These are phyloP conservation scores for Talaromyces pinophilus DNA, from an alignment of 2,329 filamentous ascomycete species.

Conservation along the genomic window DNA sequence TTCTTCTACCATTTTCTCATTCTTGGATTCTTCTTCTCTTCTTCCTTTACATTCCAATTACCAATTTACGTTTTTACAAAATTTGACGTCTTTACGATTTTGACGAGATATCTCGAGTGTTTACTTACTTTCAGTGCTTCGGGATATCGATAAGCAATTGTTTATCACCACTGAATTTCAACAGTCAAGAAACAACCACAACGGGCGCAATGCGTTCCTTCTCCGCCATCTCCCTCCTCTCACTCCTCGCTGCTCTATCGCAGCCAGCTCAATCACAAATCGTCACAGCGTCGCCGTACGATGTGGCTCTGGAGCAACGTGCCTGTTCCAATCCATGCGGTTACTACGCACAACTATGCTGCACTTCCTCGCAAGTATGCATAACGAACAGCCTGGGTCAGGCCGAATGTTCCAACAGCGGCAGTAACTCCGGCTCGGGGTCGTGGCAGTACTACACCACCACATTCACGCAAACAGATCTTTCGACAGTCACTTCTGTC, in stretches of 20 bases:
- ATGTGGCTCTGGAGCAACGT: conserved; percentile 34
- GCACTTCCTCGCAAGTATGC: conserved; percentile 48
- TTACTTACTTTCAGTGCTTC: background rate
- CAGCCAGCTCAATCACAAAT: conserved; percentile 29
- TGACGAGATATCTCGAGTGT: background rate
- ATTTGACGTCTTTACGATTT: conserved; percentile 1
- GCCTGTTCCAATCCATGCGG: conserved; percentile 54
- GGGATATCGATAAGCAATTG: background rate
- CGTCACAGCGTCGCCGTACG: conserved; percentile 34
- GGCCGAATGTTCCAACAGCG: conserved; percentile 48
- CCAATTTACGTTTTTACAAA: conserved; percentile 8
- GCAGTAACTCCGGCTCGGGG: conserved; percentile 36
- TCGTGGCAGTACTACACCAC: conserved; percentile 60
- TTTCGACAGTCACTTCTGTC: conserved; percentile 56
- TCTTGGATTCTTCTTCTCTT: conserved; percentile 3
- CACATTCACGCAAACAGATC: conserved; percentile 57
- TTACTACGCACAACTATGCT: conserved; percentile 55
- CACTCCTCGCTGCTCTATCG: conserved; percentile 31
- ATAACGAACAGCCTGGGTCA: conserved; percentile 52
- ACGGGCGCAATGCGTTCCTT: conserved; percentile 33
- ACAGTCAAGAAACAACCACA: background rate
- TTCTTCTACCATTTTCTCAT: background rate
- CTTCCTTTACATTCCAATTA: conserved; percentile 13
- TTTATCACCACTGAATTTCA: background rate
- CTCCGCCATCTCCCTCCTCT: conserved; percentile 29